Percentiles rank a stretch among this genome's conserved stretches.
phyloP scores from a whole-genome alignment of 371 early-diverging fungal genomes.

The Mortierella sp. region DNA sequence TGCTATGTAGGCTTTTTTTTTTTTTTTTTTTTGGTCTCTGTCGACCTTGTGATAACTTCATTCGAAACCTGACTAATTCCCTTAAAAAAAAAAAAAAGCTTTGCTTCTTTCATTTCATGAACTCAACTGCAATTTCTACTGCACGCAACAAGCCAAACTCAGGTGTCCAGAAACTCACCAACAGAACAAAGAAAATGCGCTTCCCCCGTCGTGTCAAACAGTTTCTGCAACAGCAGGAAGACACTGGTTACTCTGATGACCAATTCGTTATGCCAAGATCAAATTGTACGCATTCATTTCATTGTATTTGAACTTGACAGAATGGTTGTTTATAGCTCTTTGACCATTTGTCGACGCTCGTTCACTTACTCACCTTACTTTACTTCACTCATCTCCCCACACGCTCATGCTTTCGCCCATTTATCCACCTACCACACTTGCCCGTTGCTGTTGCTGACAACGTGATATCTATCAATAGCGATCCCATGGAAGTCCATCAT shows the following conservation, averaged over 20 bases:
- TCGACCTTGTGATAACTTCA: not conserved
- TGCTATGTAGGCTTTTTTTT: too few relatives aligned
- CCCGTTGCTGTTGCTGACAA: not conserved
- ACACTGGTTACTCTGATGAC: slow-evolving; percentile 64
- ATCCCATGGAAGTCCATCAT: slow-evolving; percentile 78
- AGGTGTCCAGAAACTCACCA: slow-evolving; percentile 50
- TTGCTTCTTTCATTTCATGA: slow-evolving; percentile 11
- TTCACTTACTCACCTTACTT: not conserved
- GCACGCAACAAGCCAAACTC: slow-evolving; percentile 29
- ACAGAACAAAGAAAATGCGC: slow-evolving; percentile 54
- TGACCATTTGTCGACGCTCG: too few relatives aligned
- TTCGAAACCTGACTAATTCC: not conserved
- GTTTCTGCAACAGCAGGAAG: slow-evolving; percentile 63
- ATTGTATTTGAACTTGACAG: not conserved
- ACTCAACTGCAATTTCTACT: slow-evolving; percentile 18
- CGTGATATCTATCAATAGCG: slow-evolving; percentile 18
- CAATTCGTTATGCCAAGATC: slow-evolving; percentile 61
- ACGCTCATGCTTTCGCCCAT: not conserved
- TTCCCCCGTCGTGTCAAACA: slow-evolving; percentile 56
- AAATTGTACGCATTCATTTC: slow-evolving; percentile 8
- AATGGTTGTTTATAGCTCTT: not conserved
- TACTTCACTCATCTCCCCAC: not conserved
- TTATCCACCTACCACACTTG: not conserved
- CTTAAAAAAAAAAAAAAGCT: too few relatives aligned
- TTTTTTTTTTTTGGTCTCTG: not conserved